Base-by-base conservation (phyloP, 2,329 filamentous ascomycete genomes). In the Apiospora phragmitis region DNA sequence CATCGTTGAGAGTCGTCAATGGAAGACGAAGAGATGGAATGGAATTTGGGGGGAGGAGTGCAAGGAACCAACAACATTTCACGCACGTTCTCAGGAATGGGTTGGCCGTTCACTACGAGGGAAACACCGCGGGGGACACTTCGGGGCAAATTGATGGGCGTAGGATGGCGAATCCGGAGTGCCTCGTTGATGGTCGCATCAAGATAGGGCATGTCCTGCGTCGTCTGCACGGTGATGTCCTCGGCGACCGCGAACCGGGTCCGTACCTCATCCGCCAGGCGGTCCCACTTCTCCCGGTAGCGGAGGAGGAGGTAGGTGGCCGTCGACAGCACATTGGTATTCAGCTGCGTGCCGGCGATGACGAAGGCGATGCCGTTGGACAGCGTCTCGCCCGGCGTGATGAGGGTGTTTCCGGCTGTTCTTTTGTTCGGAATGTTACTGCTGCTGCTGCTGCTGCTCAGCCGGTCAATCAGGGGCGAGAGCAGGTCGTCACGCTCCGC, bases 311-410 rank as follows among this genome's bases (percentile, higher is more conserved):
- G 77, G 68, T 80, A 86, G 0, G 83, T 84, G 0, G 78, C 75
- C 1, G 83, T 84, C 0, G 79, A 75, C 2, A 87, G 75, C 2
- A 81, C 75, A 0, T 84, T 84, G 0, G 84, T 84, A 0, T 83
- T 86, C 0, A 85, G 86, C 70, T 87, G 84, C 6, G 79, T 81
- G 0, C 85, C 85, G 0, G 82, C 85, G 35, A 71, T 68, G 18
- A 70, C 68, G 14, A 72, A 59, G 29, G 55, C 55, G 7, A 49
- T 8, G 45, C 21, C n/a, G n/a, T 49, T 49, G 0, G 45, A 24
- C 0, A 24, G 9, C 45, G 24, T n/a, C 45, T 49, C 45, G 8
- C 21, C 18, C 1, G 4, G 45, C 21, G 45, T 47, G 45, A 47
- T 47, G 21, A 6, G 7, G 1, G 8, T 47, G 45, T n/a, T 41